phyloP scores from a whole-genome alignment of 2,329 filamentous ascomycete genomes.

The Scorias spongiosa region DNA sequence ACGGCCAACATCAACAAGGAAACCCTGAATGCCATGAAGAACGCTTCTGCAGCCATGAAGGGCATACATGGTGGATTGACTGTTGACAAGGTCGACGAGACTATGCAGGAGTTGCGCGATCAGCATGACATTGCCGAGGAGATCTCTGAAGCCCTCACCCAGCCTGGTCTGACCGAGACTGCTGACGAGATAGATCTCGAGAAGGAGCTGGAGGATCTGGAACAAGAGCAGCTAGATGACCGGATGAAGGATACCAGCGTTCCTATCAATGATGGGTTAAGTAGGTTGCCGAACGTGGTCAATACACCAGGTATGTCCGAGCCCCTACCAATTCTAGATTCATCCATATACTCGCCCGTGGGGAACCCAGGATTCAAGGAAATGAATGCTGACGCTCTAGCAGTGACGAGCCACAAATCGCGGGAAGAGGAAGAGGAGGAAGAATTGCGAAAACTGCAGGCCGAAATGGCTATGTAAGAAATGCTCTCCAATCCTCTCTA shows the following conservation, averaged over 20 bases:
- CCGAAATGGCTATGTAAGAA: slow-evolving; percentile 84
- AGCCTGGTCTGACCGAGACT: slow-evolving; percentile 49
- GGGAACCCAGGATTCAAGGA: background rate
- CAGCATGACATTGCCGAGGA: slow-evolving; percentile 89
- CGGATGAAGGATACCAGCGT: slow-evolving; percentile 83
- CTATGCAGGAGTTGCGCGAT: slow-evolving; percentile 85
- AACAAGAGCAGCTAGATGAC: slow-evolving; percentile 86
- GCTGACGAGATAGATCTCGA: slow-evolving; percentile 81
- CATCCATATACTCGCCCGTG: too few relatives aligned
- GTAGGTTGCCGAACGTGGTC: slow-evolving; percentile 59
- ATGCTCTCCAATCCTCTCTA: background rate
- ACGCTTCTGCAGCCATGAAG: slow-evolving; percentile 80
- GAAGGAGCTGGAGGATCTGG: slow-evolving; percentile 67
- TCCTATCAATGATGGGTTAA: slow-evolving; percentile 64
- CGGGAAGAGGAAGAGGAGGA: slow-evolving; percentile 93
- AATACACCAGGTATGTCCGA: slow-evolving; percentile 23
- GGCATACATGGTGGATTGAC: slow-evolving; percentile 81
- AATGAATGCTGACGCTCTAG: slow-evolving; percentile 20
- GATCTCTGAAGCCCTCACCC: slow-evolving; percentile 71
- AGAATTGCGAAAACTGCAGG: slow-evolving; percentile 81
- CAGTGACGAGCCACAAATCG: background rate
- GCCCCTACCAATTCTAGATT: too few relatives aligned
- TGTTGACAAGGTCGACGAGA: slow-evolving; percentile 85
- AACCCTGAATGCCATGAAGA: slow-evolving; percentile 87
- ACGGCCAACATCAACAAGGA: slow-evolving; percentile 98